Conservation (phyloP, 345 rosid genomes). For the Arabidopsis arenosa region DNA sequence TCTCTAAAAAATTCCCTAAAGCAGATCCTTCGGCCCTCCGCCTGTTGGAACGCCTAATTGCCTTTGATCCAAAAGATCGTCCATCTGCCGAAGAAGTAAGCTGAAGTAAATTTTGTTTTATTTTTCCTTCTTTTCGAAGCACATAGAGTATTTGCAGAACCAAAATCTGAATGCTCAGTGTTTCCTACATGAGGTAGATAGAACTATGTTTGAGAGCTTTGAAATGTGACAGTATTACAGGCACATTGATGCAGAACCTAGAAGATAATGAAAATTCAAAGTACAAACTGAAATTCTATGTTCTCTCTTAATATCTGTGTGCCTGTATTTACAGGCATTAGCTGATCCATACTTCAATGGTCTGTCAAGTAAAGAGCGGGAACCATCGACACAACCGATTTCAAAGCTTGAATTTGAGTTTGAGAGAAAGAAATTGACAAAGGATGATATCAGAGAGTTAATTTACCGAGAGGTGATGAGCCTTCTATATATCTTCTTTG, state of each 20-base stretch:
- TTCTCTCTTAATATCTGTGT: conserved; percentile 21
- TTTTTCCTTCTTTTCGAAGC: background rate
- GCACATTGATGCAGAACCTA: background rate
- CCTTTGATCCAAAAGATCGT: conserved; percentile 98
- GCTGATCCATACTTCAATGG: conserved; percentile 88
- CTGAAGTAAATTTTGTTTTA: conserved; percentile 8
- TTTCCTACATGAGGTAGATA: background rate
- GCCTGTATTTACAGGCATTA: conserved; percentile 66
- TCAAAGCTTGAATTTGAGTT: conserved; percentile 96
- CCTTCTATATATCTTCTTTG: conserved; percentile 30
- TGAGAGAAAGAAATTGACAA: conserved; percentile 87
- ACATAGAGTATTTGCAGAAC: conserved; percentile 6
- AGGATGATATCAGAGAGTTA: conserved; percentile 92
- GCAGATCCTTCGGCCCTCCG: conserved; percentile 76
- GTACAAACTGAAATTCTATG: background rate
- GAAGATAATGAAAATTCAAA: background rate
- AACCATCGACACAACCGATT: conserved; percentile 86
- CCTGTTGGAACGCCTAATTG: conserved; percentile 74
- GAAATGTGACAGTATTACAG: background rate
- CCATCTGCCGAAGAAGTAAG: conserved; percentile 83
- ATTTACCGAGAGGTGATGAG: conserved; percentile 84
- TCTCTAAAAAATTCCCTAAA: conserved; percentile 77
- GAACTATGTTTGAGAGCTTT: background rate
- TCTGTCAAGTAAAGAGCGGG: conserved; percentile 75
- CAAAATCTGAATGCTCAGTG: background rate